A percentile compares a stretch with the other conserved stretches of the same genome.
Evolutionary conservation across 192 early-diverging fungal genomes (phyloP).

Genomic region (Diversispora epigaea): DNA sequence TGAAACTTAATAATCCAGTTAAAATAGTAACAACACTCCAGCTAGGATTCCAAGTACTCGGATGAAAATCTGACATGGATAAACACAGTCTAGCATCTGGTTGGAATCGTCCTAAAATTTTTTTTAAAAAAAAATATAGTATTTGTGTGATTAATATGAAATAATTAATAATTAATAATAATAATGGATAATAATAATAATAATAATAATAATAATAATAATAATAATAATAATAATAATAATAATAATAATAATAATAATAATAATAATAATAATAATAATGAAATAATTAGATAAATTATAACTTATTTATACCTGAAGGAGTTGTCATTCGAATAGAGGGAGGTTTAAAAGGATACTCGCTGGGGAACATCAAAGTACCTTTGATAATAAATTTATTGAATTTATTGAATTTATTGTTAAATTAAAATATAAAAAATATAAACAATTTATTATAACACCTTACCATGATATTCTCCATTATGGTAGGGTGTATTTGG

Average conservation of each 20-base stretch:
- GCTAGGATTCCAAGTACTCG: slow-evolving; percentile 92
- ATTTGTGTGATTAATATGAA: background rate
- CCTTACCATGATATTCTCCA: slow-evolving; percentile 92
- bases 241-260: background rate
- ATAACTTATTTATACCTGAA: slow-evolving; percentile 32
- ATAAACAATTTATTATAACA: background rate
- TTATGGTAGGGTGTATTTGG: slow-evolving; percentile 90
- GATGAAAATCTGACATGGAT: slow-evolving; percentile 96
- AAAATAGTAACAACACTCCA: slow-evolving; percentile 98
- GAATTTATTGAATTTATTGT: background rate
- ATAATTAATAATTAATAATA: background rate
- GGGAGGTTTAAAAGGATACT: slow-evolving; percentile 95
- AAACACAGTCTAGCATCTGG: slow-evolving; percentile 89
- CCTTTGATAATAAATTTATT: slow-evolving; percentile 40
- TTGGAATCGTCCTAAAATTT: slow-evolving; percentile 80
- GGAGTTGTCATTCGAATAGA: slow-evolving; percentile 82
- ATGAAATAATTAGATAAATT: background rate
- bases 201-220: background rate
- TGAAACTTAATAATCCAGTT: slow-evolving; percentile 93
- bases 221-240: background rate
- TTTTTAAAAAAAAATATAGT: too few relatives aligned
- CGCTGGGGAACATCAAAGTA: slow-evolving; percentile 82
- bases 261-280: background rate
- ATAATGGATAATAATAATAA: too few relatives aligned
- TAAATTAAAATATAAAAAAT: background rate